Conservation (phyloP, 352 stramenopile genomes). For the Aphanomyces astaci region DNA sequence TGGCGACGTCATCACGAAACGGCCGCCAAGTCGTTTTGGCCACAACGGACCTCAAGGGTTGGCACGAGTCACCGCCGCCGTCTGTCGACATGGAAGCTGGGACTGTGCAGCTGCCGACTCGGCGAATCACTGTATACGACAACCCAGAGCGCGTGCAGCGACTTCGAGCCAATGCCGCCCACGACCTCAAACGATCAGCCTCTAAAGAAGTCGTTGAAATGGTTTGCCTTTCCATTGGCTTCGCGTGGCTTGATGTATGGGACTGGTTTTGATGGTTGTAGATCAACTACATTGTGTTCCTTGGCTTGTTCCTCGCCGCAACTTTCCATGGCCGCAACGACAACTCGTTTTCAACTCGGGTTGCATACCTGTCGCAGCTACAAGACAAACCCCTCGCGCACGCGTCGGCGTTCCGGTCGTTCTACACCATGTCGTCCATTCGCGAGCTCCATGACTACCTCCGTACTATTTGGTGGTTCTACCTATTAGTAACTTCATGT, state of each 20-base stretch:
- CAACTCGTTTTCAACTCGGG: background rate
- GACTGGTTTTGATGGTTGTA: background rate
- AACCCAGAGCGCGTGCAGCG: background rate
- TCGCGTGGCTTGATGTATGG: background rate
- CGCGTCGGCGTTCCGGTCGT: background rate
- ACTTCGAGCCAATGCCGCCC: background rate
- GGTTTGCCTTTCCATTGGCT: background rate
- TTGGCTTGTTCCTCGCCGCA: slow-evolving; percentile 8
- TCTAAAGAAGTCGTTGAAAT: slow-evolving; percentile 22
- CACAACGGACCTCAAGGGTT: no score
- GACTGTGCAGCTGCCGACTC: no score
- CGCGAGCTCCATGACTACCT: slow-evolving; percentile 13
- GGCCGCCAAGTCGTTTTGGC: no score
- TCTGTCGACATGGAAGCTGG: background rate
- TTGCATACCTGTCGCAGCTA: slow-evolving; percentile 4
- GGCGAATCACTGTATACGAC: background rate
- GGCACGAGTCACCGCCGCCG: no score
- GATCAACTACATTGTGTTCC: slow-evolving; percentile 21
- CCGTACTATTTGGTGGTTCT: slow-evolving; percentile 3
- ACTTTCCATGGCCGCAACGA: slow-evolving; percentile 11
- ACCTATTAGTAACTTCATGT: no score
- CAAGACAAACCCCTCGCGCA: slow-evolving; percentile 6
- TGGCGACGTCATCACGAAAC: no score
- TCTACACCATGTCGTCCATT: background rate
- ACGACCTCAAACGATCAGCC: background rate